Evolutionary conservation across 805 yeast genomes (phyloP), one percentile per base, ranked within the genome.

Genomic region (Monosporozyma unispora): DNA sequence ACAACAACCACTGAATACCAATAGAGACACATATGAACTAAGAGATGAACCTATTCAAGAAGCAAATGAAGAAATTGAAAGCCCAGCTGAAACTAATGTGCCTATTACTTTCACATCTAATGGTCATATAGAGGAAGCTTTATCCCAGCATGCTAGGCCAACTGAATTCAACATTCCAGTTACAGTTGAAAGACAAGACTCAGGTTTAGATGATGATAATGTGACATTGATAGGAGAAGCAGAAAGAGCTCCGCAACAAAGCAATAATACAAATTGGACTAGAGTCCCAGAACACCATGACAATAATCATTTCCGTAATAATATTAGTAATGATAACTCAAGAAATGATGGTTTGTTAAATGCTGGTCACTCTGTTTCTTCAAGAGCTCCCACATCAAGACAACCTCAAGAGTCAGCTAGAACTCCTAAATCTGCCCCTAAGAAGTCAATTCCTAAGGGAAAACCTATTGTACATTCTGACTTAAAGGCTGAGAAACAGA

Each of bases 401-500:
- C 23, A 11, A 28, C 16, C 45, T 10, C 27, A 25, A 6, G 28
- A 29, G 40, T 14, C 29, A 25, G 4, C 9, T 23, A 35, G 8
- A 28, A 16, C 37, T 10, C 21, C 23, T 10, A 28, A 18, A 12
- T 39, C 18, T 1, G 12, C 23, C 18, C 5, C 40, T 9, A 21
- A 21, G 10, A 22, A 42, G 19, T 19, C 42, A 25, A 33, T 25
- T 4, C 49, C 45, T 16, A 38, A 39, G 33, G 33, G 21, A 2
- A 44, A 44, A 35, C 41, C 9, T 10, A 40, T 41, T 31, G 14
- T 31, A 14, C 35, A 31, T 28, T 44, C 39, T 21, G 35, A 22
- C 25, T 35, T 43, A 25, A 44, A 31, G 23, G 41, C 44, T 16
- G 37, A 25, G 18, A 31, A 33, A 9, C 37, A 53, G 51, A 41